phyloP scores from a whole-genome alignment of 192 early-diverging fungal genomes.

The Coemansia sp. region DNA sequence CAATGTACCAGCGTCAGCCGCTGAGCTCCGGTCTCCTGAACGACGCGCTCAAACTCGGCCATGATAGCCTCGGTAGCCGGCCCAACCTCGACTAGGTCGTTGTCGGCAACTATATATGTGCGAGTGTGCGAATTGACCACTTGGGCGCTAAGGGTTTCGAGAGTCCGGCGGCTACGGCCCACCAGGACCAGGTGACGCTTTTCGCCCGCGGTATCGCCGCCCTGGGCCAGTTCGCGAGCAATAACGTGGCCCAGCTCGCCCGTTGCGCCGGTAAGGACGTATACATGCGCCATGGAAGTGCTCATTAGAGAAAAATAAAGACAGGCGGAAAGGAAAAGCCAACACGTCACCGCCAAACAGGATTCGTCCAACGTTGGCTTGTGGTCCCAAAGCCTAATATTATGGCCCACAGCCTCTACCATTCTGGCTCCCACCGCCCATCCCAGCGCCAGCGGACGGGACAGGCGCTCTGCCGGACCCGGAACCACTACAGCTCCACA shows the following conservation, averaged over 20 bases:
- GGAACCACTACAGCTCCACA: no score
- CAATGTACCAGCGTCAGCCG: conserved; percentile 62
- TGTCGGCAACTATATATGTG: conserved; percentile 10
- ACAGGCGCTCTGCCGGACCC: no score
- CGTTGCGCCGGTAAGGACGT: conserved; percentile 61
- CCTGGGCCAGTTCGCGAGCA: conserved; percentile 33
- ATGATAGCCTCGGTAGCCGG: background rate
- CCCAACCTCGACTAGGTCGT: conserved; percentile 7
- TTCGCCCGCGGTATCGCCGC: conserved; percentile 13
- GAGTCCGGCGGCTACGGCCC: conserved; percentile 49
- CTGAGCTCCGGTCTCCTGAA: conserved; percentile 5
- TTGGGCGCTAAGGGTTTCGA: conserved; percentile 13
- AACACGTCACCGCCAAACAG: no score
- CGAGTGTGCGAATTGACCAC: conserved; percentile 6
- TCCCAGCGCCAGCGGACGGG: no score
- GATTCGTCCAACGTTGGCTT: no score
- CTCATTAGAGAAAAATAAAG: no score
- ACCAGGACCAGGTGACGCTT: conserved; percentile 52
- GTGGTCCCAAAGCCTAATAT: no score
- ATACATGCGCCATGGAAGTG: conserved; percentile 2
- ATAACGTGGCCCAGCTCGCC: conserved; percentile 59
- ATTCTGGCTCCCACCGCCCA: no score
- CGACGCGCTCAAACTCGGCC: background rate
- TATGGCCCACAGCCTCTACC: no score
- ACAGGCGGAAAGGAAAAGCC: no score